A percentile compares a stretch with the other conserved stretches of the same genome.
These are phyloP conservation scores for Camelina hispida DNA, from an alignment of 345 rosid genomes.

Conservation along the genomic window DNA sequence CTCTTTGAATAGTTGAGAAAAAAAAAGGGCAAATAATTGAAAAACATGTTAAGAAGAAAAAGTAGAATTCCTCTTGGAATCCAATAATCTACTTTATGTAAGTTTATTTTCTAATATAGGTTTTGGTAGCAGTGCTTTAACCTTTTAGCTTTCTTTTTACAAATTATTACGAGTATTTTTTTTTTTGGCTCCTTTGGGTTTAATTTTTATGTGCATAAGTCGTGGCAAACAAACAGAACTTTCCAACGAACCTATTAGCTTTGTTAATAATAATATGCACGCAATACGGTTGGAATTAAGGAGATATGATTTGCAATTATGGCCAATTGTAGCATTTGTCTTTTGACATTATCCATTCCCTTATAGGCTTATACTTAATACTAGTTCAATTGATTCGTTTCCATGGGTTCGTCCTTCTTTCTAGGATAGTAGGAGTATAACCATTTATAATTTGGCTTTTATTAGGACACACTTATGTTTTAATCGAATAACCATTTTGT, in stretches of 20 bases:
- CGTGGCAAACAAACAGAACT: conserved; percentile 26
- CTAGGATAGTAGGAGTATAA: no score
- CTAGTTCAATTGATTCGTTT: no score
- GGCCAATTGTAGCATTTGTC: background rate
- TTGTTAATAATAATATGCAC: background rate
- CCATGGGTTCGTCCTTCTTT: no score
- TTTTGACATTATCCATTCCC: background rate
- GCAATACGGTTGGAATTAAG: background rate
- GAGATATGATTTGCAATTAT: background rate
- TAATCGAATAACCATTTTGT: background rate
- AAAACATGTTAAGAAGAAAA: conserved; percentile 4
- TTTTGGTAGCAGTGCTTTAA: background rate
- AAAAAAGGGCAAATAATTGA: background rate
- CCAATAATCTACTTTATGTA: background rate
- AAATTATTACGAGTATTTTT: background rate
- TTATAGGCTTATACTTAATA: background rate
- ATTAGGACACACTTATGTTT: no score
- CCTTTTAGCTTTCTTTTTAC: background rate
- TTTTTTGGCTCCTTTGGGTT: background rate
- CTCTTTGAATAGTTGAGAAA: background rate
- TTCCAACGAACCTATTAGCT: conserved; percentile 15
- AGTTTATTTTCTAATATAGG: background rate
- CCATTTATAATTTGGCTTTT: background rate
- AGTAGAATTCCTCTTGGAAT: conserved; percentile 12
- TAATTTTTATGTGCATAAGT: background rate